Evolutionary conservation across 2,329 filamentous ascomycete species (phyloP).

Genomic region (Pseudopyrenochaeta lycopersici): DNA sequence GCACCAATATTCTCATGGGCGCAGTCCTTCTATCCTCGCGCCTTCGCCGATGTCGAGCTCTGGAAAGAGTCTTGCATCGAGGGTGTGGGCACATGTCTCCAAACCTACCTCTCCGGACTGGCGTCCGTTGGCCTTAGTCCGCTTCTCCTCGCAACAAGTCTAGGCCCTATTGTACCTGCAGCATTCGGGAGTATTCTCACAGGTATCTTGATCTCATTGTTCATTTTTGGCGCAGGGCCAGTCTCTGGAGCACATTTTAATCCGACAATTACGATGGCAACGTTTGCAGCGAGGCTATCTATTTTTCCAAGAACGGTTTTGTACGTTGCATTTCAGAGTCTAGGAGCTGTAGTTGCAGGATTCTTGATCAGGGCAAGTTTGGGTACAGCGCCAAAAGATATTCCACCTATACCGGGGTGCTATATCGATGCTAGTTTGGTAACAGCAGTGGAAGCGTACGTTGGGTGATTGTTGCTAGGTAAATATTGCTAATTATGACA

Average conservation of each 20-base stretch:
- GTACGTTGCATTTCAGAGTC: constrained; percentile 58
- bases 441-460: constrained; percentile 47
- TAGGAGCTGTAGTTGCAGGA: constrained; percentile 57
- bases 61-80: constrained; percentile 35
- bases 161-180: constrained; percentile 36
- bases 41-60: constrained; percentile 25
- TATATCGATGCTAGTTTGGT: constrained; percentile 46
- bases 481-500: constrained; percentile 6
- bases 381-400: constrained; percentile 16
- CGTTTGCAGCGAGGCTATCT: constrained; percentile 60
- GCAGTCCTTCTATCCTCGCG: constrained; percentile 18
- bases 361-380: constrained; percentile 50
- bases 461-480: background rate
- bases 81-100: constrained; percentile 31
- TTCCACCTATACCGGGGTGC: constrained; percentile 29
- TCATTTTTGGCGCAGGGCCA: constrained; percentile 61
- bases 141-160: constrained; percentile 27
- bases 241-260: constrained; percentile 63
- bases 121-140: constrained; percentile 23
- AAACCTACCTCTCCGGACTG: constrained; percentile 29
- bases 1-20: constrained; percentile 28
- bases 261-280: constrained; percentile 63
- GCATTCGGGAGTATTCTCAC: constrained; percentile 52
- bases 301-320: constrained; percentile 59
- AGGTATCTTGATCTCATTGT: constrained; percentile 54